These are phyloP conservation scores for Xylaria telfairii DNA, from an alignment of 495 filamentous ascomycete species.

Conservation along the genomic window DNA sequence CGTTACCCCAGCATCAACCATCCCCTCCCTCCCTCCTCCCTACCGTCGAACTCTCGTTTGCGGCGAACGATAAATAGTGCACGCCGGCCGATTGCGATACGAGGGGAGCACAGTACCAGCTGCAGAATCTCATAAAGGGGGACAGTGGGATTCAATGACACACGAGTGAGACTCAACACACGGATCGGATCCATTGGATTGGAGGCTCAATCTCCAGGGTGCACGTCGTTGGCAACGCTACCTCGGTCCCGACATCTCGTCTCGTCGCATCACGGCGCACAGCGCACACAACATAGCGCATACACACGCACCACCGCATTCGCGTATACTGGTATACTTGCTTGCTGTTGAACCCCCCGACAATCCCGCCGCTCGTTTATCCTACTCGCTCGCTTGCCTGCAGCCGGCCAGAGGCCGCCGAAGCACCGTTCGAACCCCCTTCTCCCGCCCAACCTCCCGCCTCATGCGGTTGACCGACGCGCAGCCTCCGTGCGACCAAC, in stretches of 20 bases:
- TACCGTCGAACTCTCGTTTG: neutral
- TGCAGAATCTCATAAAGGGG: conserved; percentile 10
- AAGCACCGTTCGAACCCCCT: neutral
- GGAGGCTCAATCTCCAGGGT: neutral
- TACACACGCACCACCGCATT: neutral
- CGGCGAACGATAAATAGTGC: neutral
- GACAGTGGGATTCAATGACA: conserved; percentile 15
- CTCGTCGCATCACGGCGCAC: conserved; percentile 3
- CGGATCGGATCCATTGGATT: no score
- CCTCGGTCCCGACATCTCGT: conserved; percentile 12
- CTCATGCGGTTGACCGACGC: conserved; percentile 44
- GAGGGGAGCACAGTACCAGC: neutral
- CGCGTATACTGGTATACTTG: neutral
- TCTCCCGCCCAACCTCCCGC: conserved; percentile 24
- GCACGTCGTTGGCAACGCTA: neutral
- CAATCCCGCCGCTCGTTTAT: neutral
- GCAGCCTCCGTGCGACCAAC: conserved; percentile 40
- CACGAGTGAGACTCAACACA: conserved; percentile 10
- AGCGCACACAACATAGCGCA: neutral
- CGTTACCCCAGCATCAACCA: conserved; percentile 21
- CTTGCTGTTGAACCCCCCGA: conserved; percentile 6
- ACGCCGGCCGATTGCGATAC: conserved; percentile 19
- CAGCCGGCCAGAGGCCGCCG: conserved; percentile 4
- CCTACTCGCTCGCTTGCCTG: conserved; percentile 27
- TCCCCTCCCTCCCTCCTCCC: conserved; percentile 1